Conservation (phyloP, 768 basidiomycete species). For the Naematelia aurantialba region DNA sequence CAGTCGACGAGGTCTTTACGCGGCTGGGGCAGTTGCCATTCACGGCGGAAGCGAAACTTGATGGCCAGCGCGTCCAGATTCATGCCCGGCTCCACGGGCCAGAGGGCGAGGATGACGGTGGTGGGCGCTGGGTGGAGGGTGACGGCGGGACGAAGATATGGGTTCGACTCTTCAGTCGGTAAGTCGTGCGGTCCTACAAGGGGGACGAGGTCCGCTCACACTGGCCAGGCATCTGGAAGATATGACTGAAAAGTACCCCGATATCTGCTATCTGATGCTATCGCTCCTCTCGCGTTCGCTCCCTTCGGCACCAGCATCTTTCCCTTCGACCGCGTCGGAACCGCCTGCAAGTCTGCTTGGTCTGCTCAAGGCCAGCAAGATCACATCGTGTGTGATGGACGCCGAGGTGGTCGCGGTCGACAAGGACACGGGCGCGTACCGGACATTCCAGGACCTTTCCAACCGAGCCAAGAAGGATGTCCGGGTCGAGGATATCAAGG, state of each 20-base stretch:
- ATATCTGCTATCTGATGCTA: slow-evolving; percentile 63
- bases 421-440: slow-evolving; percentile 59
- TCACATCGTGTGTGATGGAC: slow-evolving; percentile 60
- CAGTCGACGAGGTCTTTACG: slow-evolving; percentile 76
- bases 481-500: slow-evolving; percentile 65
- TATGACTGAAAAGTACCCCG: slow-evolving; percentile 93
- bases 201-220: slow-evolving; percentile 4
- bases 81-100: slow-evolving; percentile 48
- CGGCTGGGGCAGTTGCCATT: slow-evolving; percentile 64
- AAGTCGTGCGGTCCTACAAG: slow-evolving; percentile 4
- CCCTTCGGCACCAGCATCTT: slow-evolving; percentile 12
- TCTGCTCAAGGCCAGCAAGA: slow-evolving; percentile 21
- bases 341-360: slow-evolving; percentile 27
- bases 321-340: slow-evolving; percentile 31
- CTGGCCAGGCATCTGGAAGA: slow-evolving; percentile 71
- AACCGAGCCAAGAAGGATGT: slow-evolving; percentile 82
- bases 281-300: slow-evolving; percentile 54
- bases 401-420: slow-evolving; percentile 81
- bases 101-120: slow-evolving; percentile 61
- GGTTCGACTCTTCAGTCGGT: slow-evolving; percentile 69
- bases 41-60: slow-evolving; percentile 85
- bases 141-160: slow-evolving; percentile 45
- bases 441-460: slow-evolving; percentile 81
- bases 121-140: slow-evolving; percentile 43
- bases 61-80: slow-evolving; percentile 58